Conservation (phyloP, 495 filamentous ascomycete genomes). For the Apiosordaria backusii region DNA sequence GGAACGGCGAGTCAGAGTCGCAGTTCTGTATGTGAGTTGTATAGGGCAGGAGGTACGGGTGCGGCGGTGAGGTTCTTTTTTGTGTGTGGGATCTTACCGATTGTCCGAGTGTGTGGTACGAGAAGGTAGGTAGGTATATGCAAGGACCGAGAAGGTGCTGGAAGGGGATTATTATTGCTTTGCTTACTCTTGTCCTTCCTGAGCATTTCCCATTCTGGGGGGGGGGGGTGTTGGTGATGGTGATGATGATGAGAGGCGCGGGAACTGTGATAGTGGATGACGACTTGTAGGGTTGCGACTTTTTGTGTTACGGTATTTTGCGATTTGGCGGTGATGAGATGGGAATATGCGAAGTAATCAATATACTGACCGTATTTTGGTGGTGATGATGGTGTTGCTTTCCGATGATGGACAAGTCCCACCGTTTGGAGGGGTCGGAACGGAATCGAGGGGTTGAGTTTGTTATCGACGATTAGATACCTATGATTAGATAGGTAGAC, state of each 20-base stretch:
- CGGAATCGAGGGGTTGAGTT: not conserved
- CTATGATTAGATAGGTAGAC: not conserved
- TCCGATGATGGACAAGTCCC: not conserved
- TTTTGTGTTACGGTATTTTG: not conserved
- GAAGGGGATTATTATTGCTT: not conserved
- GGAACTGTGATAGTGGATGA: not conserved
- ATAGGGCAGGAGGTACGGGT: not conserved
- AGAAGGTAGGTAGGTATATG: not conserved
- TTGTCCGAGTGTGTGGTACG: not conserved
- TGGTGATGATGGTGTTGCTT: not conserved
- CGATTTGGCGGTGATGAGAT: not conserved
- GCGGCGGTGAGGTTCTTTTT: not conserved
- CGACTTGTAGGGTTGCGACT: not conserved
- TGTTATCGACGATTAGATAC: not conserved
- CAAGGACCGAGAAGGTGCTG: not conserved
- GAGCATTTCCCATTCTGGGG: not conserved
- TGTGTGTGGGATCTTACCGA: too few species aligned
- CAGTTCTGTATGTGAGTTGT: not conserved
- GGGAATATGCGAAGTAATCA: not conserved
- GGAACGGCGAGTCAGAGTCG: not conserved
- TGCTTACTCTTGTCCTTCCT: not conserved
- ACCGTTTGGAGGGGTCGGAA: not conserved
- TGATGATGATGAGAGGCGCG: not conserved
- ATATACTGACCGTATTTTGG: not conserved
- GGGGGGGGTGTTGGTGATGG: too few species aligned